phyloP scores from a whole-genome alignment of 108 stramenopile species.

The Skeletonema potamos region DNA sequence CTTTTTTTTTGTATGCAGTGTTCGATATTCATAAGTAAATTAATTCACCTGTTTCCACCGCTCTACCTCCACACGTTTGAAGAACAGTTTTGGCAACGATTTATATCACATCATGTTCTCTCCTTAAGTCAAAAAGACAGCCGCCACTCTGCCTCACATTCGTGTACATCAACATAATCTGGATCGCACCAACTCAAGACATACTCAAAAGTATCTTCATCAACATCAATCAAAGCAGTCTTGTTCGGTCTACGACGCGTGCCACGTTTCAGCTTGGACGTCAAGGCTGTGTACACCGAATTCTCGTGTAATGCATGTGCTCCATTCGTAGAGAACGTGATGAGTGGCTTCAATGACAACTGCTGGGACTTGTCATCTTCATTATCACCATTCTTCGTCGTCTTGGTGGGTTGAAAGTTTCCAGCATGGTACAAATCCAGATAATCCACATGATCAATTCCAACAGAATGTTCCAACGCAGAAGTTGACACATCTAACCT shows the following conservation, averaged over 20 bases:
- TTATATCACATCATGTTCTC: no score
- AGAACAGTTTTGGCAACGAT: no score
- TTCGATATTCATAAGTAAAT: no score
- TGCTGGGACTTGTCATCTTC: neutral
- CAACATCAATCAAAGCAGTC: constrained; percentile 15
- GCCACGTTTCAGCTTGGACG: constrained; percentile 3
- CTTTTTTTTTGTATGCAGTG: no score
- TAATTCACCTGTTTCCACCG: no score
- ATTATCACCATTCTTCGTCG: neutral
- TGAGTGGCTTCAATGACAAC: neutral
- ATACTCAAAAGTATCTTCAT: constrained; percentile 9
- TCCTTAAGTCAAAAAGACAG: no score
- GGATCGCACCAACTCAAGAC: constrained; percentile 18
- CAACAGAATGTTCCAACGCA: constrained; percentile 19
- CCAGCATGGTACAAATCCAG: constrained; percentile 15
- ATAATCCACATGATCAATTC: constrained; percentile 36
- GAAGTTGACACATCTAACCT: constrained; percentile 31
- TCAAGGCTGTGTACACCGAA: constrained; percentile 10
- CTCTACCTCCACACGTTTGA: no score
- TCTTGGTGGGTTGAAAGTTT: neutral
- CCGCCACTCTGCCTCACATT: constrained; percentile 27
- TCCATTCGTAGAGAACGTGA: constrained; percentile 25
- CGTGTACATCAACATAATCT: neutral
- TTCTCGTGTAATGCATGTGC: constrained; percentile 25
- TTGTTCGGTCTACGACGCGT: constrained; percentile 20